A percentile compares a stretch with the other conserved stretches of the same genome.
Evolutionary conservation across 108 stramenopile species (phyloP).

Genomic region (Nitzschia sp.): DNA sequence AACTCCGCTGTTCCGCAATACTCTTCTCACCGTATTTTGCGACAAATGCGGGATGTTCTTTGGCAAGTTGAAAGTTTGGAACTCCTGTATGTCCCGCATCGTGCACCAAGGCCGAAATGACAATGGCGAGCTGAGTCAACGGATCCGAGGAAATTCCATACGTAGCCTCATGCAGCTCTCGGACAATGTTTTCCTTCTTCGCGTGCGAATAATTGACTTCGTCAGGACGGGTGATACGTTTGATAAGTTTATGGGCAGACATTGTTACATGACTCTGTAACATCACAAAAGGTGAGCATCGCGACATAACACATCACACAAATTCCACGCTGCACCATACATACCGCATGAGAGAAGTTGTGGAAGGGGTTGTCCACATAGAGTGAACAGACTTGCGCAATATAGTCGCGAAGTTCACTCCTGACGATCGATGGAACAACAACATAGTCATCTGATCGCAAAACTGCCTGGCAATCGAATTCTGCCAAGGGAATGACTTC

Average conservation of each 20-base stretch:
- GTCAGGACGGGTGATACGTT: constrained; percentile 9
- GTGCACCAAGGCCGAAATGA: constrained; percentile 63
- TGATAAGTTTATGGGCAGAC: constrained; percentile 45
- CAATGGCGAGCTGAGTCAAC: constrained; percentile 51
- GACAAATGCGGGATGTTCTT: constrained; percentile 34
- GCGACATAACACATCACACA: background rate
- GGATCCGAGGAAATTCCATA: constrained; percentile 56
- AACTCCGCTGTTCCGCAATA: constrained; percentile 51
- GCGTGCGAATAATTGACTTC: constrained; percentile 11
- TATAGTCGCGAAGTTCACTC: constrained; percentile 6
- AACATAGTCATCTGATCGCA: background rate
- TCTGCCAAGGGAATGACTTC: constrained; percentile 28
- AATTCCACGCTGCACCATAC: background rate
- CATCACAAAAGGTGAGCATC: background rate
- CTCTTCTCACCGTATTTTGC: constrained; percentile 35
- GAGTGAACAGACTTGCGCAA: constrained; percentile 1
- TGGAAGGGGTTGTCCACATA: constrained; percentile 26
- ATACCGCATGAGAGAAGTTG: constrained; percentile 25
- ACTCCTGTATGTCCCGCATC: constrained; percentile 62
- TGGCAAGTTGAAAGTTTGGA: constrained; percentile 47
- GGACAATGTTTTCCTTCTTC: background rate
- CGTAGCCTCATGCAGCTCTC: constrained; percentile 29
- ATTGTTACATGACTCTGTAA: constrained; percentile 38
- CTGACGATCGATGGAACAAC: constrained; percentile 7
- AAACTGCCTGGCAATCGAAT: constrained; percentile 6